A percentile compares a stretch with the other conserved stretches of the same genome.
These are phyloP conservation scores for Hemileccinum rubropunctum DNA, from an alignment of 768 basidiomycete genomes.

Conservation along the genomic window DNA sequence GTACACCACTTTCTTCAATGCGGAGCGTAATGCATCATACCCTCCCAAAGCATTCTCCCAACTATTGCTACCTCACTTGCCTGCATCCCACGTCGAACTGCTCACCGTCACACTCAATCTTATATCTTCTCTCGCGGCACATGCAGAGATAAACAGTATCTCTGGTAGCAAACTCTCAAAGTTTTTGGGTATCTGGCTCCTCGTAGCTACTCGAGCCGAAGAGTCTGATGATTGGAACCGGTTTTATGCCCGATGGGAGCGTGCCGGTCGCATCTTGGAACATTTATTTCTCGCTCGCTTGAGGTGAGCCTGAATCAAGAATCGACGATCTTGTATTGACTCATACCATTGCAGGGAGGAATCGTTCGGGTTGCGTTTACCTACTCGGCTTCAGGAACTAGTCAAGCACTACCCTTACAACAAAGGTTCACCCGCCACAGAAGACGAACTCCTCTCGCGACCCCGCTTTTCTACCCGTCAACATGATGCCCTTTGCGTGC, in stretches of 20 bases:
- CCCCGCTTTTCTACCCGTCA: conserved; percentile 68
- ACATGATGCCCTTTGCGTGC: conserved; percentile 65
- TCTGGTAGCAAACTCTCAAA: conserved; percentile 79
- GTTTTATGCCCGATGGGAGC: conserved; percentile 77
- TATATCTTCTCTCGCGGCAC: conserved; percentile 68
- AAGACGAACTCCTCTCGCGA: conserved; percentile 50
- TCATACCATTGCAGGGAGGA: conserved; percentile 49
- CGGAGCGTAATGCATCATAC: conserved; percentile 59
- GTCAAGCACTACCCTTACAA: conserved; percentile 67
- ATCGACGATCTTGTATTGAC: not conserved
- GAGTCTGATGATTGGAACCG: conserved; percentile 55
- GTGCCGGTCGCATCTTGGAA: conserved; percentile 67
- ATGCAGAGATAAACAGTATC: conserved; percentile 67
- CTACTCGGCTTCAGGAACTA: conserved; percentile 67
- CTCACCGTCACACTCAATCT: conserved; percentile 57
- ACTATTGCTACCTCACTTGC: conserved; percentile 57
- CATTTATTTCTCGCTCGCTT: conserved; percentile 74
- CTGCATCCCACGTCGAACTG: conserved; percentile 55
- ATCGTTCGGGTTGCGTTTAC: conserved; percentile 52
- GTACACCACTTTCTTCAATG: conserved; percentile 62
- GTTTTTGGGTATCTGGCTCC: conserved; percentile 71
- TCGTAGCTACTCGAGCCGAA: conserved; percentile 47
- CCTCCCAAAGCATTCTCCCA: conserved; percentile 63
- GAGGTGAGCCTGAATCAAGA: conserved; percentile 42
- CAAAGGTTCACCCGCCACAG: conserved; percentile 27